Evolutionary conservation across 371 early-diverging fungal species (phyloP).

Genomic region (Lichtheimia corymbifera): DNA sequence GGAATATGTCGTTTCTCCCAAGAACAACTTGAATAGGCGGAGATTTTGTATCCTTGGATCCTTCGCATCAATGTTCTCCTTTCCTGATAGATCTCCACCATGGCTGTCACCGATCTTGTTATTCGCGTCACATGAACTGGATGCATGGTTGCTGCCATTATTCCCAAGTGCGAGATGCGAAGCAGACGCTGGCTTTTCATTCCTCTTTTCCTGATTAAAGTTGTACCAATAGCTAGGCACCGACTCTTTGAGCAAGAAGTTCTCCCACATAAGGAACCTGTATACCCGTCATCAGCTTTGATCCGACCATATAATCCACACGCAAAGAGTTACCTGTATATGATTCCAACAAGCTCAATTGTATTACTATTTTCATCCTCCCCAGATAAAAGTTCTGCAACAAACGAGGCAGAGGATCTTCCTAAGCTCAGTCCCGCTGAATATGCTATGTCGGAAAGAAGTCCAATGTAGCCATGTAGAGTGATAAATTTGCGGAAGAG

Average conservation of each 20-base stretch:
- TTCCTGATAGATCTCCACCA: too few relatives aligned
- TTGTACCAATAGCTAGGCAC: conserved; percentile 74
- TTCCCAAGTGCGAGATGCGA: conserved; percentile 39
- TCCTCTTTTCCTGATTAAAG: conserved; percentile 27
- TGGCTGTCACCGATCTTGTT: conserved; percentile 16
- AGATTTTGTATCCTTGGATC: conserved; percentile 70
- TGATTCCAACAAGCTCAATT: conserved; percentile 56
- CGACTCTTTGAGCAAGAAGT: conserved; percentile 54
- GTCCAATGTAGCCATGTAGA: conserved; percentile 65
- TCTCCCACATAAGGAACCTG: conserved; percentile 72
- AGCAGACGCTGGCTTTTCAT: conserved; percentile 9
- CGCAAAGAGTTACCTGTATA: conserved; percentile 57
- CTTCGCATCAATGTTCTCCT: conserved; percentile 35
- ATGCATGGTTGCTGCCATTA: conserved; percentile 8
- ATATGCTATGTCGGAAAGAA: conserved; percentile 77
- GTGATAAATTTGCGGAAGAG: conserved; percentile 60
- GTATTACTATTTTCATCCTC: conserved; percentile 51
- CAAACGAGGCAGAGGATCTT: conserved; percentile 62
- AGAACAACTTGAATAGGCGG: conserved; percentile 62
- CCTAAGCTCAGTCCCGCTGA: conserved; percentile 62
- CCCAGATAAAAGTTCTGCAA: conserved; percentile 57
- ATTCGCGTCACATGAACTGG: conserved; percentile 8
- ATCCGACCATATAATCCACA: background rate
- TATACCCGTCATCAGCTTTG: background rate
- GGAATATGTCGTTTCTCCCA: conserved; percentile 67